Percentiles rank a stretch among this genome's conserved stretches.
Evolutionary conservation across 2,329 filamentous ascomycete species (phyloP).

Genomic region (Diaporthe citrichinensis): DNA sequence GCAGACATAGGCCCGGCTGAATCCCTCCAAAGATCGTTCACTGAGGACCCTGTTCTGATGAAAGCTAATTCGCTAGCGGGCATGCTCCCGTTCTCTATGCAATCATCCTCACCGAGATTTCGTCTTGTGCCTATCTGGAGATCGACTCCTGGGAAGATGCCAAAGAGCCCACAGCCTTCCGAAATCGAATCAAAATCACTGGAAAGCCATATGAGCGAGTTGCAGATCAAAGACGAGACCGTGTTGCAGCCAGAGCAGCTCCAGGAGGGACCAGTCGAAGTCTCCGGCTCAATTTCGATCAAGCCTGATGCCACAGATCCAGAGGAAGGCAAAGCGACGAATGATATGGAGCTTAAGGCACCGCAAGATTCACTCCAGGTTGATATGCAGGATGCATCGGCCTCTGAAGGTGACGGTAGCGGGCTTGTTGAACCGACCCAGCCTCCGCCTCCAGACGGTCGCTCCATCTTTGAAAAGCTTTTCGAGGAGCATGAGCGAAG

Average conservation of each 20-base stretch:
- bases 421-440: neutral
- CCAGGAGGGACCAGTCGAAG: neutral
- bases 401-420: neutral
- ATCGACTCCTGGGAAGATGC: neutral
- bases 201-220: neutral
- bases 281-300: neutral
- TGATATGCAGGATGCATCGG: neutral
- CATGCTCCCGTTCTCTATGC: neutral
- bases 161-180: neutral
- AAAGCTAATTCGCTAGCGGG: conserved; percentile 9
- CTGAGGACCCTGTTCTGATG: conserved; percentile 23
- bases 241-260: neutral
- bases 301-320: neutral
- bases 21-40: neutral
- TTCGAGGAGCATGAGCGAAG: conserved; percentile 26
- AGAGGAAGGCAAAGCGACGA: neutral
- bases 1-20: conserved; percentile 26
- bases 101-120: conserved; percentile 3
- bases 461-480: conserved; percentile 34
- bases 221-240: neutral
- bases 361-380: neutral
- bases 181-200: neutral
- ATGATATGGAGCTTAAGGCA: neutral
- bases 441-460: conserved; percentile 8
- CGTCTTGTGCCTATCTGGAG: neutral